Percentiles rank a stretch among this genome's conserved stretches.
Evolutionary conservation across 805 yeast species (phyloP).

Genomic region (Metschnikowia continentalis): DNA sequence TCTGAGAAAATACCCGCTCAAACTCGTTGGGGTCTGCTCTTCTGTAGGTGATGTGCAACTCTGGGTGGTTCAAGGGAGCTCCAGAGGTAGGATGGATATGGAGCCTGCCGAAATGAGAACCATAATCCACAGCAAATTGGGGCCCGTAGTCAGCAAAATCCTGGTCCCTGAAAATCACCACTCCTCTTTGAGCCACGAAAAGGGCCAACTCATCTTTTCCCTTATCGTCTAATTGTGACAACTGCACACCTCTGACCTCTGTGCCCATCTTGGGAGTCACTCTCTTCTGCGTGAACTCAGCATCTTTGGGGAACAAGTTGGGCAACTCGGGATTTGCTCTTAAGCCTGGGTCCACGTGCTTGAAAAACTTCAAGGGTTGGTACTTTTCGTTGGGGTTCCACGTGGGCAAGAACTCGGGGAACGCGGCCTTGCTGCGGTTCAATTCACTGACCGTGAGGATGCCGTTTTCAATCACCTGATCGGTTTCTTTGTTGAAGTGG

Average conservation of each 20-base stretch:
- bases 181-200: constrained; percentile 65
- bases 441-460: constrained; percentile 40
- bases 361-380: constrained; percentile 51
- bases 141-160: constrained; percentile 51
- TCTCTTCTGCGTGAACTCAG: constrained; percentile 26
- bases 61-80: constrained; percentile 45
- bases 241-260: constrained; percentile 57
- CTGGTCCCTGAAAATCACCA: constrained; percentile 61
- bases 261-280: constrained; percentile 71
- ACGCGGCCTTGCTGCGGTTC: constrained; percentile 23
- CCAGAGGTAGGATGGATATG: constrained; percentile 77
- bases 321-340: constrained; percentile 57
- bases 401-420: constrained; percentile 62
- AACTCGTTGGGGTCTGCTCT: constrained; percentile 18
- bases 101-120: constrained; percentile 62
- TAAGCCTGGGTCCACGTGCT: constrained; percentile 59
- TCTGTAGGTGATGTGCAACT: constrained; percentile 19
- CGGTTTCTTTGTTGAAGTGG: constrained; percentile 51
- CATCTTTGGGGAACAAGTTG: constrained; percentile 44
- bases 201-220: constrained; percentile 70
- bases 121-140: constrained; percentile 48
- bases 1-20: constrained; percentile 18
- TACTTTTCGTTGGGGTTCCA: constrained; percentile 60
- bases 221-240: constrained; percentile 46
- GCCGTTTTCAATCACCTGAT: constrained; percentile 39